Base-by-base conservation (phyloP, 164 flowering plant genomes). In the Chimonanthus praecox region DNA sequence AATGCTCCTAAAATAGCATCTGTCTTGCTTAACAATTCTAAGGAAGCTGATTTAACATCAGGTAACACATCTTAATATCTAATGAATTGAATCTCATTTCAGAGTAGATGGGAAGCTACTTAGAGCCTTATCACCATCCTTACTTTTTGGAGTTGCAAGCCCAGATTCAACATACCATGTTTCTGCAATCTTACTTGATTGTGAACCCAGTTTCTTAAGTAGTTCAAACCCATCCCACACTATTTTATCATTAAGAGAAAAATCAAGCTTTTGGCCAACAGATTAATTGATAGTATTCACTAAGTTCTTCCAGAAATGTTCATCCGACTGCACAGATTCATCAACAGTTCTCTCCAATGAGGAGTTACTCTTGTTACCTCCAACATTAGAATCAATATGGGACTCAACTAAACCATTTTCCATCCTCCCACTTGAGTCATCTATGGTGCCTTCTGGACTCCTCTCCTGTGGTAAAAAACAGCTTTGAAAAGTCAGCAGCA, bases 221-320 rank as follows among this genome's bases (percentile, higher is more conserved):
- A 89, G 71, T 64, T 93, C 97, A 76, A 88, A 78, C 60, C 86
- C 89, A 80, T 93, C 99, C 97, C 97, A 93, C 75, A 84, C 88
- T 51, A 93, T 69, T 78, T 84, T 87, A 75, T 88, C 92, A 58
- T 88, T 86, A 74, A 75, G 79, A 64, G 96, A 82, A 47, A 91
- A 71, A 80, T 89, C 94, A 71, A 95, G 82, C 79, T 88, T 91
- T 80, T 88, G 87, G 74, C 84, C 84, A 72, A 95, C 80, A 78
- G 81, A 86, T 76, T 88, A 85, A 80, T 76, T 87, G 73, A 91
- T 78, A 5, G 79, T 66, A 78, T 87, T 80, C 47, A 89, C 80
- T 62, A 92, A 85, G 69, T 79, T 83, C 72, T 85, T 86, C 99
- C 99, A 94, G 69, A 89, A 90, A 58, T 81, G 73, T 58, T 80